Conservation (phyloP, 805 yeast species). For the Lipomyces yamadae region DNA sequence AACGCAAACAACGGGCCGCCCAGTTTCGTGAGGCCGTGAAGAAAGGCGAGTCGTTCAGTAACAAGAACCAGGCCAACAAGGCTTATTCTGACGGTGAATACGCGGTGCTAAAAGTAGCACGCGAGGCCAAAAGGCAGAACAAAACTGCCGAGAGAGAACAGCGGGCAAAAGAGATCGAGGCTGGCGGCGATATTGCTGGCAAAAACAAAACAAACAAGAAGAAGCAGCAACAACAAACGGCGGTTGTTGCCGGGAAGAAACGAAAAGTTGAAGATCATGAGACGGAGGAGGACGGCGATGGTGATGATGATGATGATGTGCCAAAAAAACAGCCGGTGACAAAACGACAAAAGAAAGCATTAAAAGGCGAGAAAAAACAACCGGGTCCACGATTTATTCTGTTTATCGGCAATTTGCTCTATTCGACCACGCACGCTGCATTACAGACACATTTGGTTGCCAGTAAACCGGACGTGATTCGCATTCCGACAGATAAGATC, state of each 20-base stretch:
- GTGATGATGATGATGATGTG: neutral
- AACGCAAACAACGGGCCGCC: constrained; percentile 43
- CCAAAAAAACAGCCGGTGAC: neutral
- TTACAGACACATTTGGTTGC: constrained; percentile 73
- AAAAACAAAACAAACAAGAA: no score
- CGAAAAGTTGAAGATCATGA: constrained; percentile 16
- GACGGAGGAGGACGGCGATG: neutral
- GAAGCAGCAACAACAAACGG: neutral
- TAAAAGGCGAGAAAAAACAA: constrained; percentile 74
- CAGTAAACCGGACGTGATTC: constrained; percentile 68
- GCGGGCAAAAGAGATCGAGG: neutral
- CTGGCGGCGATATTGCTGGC: no score
- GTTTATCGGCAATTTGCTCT: constrained; percentile 91
- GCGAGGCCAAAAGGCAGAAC: neutral
- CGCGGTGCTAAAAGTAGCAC: constrained; percentile 16
- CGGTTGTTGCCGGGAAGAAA: constrained; percentile 8
- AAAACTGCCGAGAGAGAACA: neutral
- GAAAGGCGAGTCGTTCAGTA: constrained; percentile 14
- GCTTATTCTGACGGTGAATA: constrained; percentile 15
- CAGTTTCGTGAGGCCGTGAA: constrained; percentile 28
- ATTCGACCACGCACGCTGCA: constrained; percentile 64
- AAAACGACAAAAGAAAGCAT: constrained; percentile 45
- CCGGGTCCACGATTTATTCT: constrained; percentile 72
- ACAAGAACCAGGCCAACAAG: neutral
- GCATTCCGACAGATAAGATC: constrained; percentile 66